Evolutionary conservation across 192 early-diverging fungal genomes (phyloP), one percentile per base, ranked within the genome.

Genomic region (Nowakowskiella sp.): DNA sequence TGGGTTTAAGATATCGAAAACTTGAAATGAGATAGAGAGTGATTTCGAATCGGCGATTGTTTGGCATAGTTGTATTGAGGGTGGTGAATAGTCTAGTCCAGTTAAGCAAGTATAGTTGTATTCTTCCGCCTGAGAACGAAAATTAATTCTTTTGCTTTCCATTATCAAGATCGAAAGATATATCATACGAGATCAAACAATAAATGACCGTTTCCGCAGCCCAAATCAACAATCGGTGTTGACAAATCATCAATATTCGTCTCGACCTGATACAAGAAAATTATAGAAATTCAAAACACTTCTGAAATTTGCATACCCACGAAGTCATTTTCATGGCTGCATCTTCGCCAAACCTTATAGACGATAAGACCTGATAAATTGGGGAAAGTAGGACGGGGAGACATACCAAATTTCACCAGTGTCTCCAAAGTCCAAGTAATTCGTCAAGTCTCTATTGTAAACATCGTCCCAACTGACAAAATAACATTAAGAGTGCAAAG

Each of bases 171-270:
- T 2, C 43, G 2, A 4, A 1, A 1, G 28, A 2, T 0, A 19
- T 10, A 26, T 42, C 47, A 52, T 31, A 60, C 77, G 16, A 96
- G 71, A 25, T 79, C 84, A 25, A 92, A 61, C 6, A 96, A 73
- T 28, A 96, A 59, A 59, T 96, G 88, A 0, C 92, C 92, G 62
- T 96, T 96, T 19, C 92, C 92, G 55, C 89, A 93, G 1, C 92
- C 91, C 8, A 95, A 73, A 61, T 95, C 92, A 2, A 93, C 67
- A 28, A 90, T 73, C 25, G 57, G 51, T 31, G 57, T 72, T n/a
- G 24, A 39, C 28, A 42, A 39, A 26, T 72, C 57, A 16, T 56
- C 26, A 4, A 56, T n/a, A 45, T 74, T 60, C 0, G 57, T 55
- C 9, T 53, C 30, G 0, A 67, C 45, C 65, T 67, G 43, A 1